Evolutionary conservation across 108 stramenopile species (phyloP).

Genomic region (Fragilariopsis cylindrus): DNA sequence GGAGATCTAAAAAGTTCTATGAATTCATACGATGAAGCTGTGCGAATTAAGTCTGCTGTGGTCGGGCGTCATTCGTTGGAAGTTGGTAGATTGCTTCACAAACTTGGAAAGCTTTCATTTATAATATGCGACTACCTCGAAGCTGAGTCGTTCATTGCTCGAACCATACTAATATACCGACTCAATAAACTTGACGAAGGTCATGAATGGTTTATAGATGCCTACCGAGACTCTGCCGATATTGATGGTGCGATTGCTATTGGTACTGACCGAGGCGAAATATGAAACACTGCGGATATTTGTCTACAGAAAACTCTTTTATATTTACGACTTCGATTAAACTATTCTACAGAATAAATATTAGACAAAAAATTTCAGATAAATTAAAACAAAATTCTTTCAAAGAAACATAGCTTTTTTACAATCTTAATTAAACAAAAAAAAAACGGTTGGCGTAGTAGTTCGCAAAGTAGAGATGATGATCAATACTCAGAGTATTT

Average conservation of each 20-base stretch:
- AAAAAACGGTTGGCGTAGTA: too few species aligned
- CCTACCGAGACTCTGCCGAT: slow-evolving; percentile 73
- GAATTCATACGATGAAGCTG: slow-evolving; percentile 66
- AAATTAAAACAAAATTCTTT: too few species aligned
- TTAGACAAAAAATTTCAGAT: too few species aligned
- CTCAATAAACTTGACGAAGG: slow-evolving; percentile 61
- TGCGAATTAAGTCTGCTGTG: slow-evolving; percentile 51
- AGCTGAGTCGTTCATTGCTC: slow-evolving; percentile 57
- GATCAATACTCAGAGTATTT: too few species aligned
- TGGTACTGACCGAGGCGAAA: slow-evolving; percentile 3
- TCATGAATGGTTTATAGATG: slow-evolving; percentile 79
- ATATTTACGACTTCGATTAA: too few species aligned
- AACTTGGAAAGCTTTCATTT: slow-evolving; percentile 71
- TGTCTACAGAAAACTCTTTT: too few species aligned
- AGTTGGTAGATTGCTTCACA: slow-evolving; percentile 78
- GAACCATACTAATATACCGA: slow-evolving; percentile 66
- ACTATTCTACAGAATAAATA: too few species aligned
- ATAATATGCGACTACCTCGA: slow-evolving; percentile 47
- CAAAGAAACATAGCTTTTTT: too few species aligned
- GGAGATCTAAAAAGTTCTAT: slow-evolving; percentile 65
- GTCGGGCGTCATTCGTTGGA: slow-evolving; percentile 67
- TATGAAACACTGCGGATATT: background rate
- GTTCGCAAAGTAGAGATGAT: too few species aligned
- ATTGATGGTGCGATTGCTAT: slow-evolving; percentile 74
- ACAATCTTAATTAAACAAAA: too few species aligned